Evolutionary conservation across 192 early-diverging fungal species (phyloP).

Genomic region (Borealophlyctis nickersoniae): DNA sequence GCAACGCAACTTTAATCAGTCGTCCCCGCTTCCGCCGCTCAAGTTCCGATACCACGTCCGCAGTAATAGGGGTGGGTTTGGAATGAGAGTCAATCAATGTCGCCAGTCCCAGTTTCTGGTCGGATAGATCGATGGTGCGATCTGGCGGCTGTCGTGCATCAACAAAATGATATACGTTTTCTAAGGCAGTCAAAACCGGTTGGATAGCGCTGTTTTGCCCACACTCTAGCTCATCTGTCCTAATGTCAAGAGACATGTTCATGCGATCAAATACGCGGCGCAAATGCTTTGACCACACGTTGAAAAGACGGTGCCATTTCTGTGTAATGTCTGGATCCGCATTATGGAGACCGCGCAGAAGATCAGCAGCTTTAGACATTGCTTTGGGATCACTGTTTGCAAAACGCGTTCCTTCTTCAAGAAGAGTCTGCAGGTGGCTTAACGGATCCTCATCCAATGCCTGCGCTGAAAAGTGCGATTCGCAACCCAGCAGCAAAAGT

Average conservation of each 20-base stretch:
- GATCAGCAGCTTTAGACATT: too few relatives aligned
- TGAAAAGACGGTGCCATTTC: not conserved
- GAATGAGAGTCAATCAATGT: not conserved
- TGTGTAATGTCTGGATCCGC: too few relatives aligned
- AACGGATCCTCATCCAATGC: not conserved
- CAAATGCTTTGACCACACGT: not conserved
- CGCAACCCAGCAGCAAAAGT: not conserved
- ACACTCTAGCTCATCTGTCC: not conserved
- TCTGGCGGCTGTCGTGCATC: too few relatives aligned
- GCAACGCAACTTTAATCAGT: not conserved
- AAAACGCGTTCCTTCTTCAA: not conserved
- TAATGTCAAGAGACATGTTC: not conserved
- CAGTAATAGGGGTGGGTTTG: not conserved
- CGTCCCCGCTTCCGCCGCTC: not conserved
- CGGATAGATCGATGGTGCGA: not conserved
- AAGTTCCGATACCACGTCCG: not conserved
- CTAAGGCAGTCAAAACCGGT: not conserved
- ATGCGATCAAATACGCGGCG: not conserved
- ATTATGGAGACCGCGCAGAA: too few relatives aligned
- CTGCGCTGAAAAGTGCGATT: too few relatives aligned
- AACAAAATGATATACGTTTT: not conserved
- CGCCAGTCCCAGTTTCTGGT: not conserved
- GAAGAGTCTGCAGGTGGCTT: not conserved
- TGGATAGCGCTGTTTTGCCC: not conserved
- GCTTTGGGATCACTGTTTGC: too few relatives aligned